Conservation (phyloP, 2,329 filamentous ascomycete genomes). For the Boeremia lycopersici region DNA sequence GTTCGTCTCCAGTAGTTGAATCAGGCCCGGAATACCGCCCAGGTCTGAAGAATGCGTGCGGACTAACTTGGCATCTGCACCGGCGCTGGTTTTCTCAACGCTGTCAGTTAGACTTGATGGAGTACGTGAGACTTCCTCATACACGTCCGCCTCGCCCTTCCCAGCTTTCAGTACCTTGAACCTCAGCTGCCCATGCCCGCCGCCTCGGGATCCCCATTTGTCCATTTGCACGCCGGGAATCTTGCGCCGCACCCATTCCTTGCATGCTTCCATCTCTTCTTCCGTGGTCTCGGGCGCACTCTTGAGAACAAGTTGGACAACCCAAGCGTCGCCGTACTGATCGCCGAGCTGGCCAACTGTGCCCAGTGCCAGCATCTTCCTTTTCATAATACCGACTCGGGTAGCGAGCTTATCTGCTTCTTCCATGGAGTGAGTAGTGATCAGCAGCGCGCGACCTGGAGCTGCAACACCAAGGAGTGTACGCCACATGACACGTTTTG, state of each 20-base stretch:
- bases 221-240: conserved; percentile 69
- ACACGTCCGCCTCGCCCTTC: conserved; percentile 48
- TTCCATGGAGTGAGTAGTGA: conserved; percentile 95
- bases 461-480: conserved; percentile 74
- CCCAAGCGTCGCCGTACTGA: conserved; percentile 77
- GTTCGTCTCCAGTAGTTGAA: conserved; percentile 74
- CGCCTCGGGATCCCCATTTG: conserved; percentile 65
- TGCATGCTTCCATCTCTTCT: conserved; percentile 69
- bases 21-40: conserved; percentile 68
- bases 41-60: conserved; percentile 25
- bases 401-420: conserved; percentile 88
- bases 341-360: conserved; percentile 73
- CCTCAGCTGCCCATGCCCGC: conserved; percentile 83
- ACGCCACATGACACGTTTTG: conserved; percentile 92
- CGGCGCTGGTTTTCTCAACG: conserved; percentile 21
- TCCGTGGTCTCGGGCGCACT: conserved; percentile 74
- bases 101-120: conserved; percentile 1
- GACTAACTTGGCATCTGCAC: conserved; percentile 32
- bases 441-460: conserved; percentile 76
- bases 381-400: conserved; percentile 83
- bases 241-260: conserved; percentile 66
- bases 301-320: conserved; percentile 79
- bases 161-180: conserved; percentile 72
- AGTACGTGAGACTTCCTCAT: neutral
- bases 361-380: conserved; percentile 83